Evolutionary conservation across 306 rosid genomes (phyloP).

Genomic region (Dryas drummondii): DNA sequence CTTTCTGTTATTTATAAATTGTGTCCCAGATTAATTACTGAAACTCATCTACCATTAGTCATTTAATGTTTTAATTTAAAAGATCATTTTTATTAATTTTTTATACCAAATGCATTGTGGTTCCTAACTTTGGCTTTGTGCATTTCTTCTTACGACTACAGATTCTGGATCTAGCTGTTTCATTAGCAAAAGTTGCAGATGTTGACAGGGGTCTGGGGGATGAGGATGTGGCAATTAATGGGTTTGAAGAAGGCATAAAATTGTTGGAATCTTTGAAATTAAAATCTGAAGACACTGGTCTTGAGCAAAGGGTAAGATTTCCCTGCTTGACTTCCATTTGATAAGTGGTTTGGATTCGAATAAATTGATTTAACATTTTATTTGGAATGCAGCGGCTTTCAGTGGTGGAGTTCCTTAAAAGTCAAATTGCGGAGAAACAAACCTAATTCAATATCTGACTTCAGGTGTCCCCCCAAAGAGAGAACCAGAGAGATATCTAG

Average conservation of each 20-base stretch:
- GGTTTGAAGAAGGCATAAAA: constrained; percentile 83
- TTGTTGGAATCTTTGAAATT: constrained; percentile 61
- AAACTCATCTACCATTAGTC: not conserved
- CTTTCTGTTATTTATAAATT: not conserved
- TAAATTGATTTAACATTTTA: not conserved
- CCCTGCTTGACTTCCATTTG: constrained; percentile 4
- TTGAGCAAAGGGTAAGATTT: constrained; percentile 65
- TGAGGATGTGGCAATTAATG: constrained; percentile 66
- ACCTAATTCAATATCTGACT: constrained; percentile 41
- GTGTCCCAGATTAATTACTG: not conserved
- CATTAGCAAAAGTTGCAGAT: constrained; percentile 93
- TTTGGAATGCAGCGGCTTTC: constrained; percentile 53
- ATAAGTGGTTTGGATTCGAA: not conserved
- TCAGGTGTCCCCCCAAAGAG: constrained; percentile 1
- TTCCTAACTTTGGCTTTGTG: constrained; percentile 26
- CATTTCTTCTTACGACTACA: constrained; percentile 31
- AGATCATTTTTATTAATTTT: too few species aligned
- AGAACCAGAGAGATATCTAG: constrained; percentile 1
- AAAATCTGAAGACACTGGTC: constrained; percentile 58
- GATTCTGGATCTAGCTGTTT: constrained; percentile 82
- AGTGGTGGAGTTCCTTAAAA: constrained; percentile 68
- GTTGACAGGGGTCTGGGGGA: constrained; percentile 81
- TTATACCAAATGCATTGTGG: not conserved
- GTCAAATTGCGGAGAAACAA: constrained; percentile 57
- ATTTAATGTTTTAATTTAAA: not conserved